Conservation (phyloP, 495 filamentous ascomycete species). For the Opeltia flavorubescens region DNA sequence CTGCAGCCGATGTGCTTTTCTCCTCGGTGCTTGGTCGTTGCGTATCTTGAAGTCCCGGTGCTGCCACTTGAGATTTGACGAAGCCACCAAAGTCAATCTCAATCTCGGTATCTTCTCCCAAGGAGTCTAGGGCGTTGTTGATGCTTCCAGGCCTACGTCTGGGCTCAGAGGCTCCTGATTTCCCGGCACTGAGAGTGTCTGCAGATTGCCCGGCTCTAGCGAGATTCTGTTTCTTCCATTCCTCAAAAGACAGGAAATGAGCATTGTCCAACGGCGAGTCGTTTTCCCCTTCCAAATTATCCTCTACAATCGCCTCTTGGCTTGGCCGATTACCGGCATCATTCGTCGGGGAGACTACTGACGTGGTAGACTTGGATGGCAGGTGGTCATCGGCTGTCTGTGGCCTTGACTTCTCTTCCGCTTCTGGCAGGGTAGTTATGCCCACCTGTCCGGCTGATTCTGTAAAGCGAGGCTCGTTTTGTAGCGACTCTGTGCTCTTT, state of each 20-base stretch:
- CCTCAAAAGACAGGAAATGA: conserved; percentile 92
- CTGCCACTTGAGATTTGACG: conserved; percentile 27
- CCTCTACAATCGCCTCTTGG: not conserved
- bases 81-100: conserved; percentile 75
- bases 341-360: not conserved
- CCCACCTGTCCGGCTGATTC: no score
- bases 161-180: conserved; percentile 25
- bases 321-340: not conserved
- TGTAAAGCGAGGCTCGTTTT: not conserved
- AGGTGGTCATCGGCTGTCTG: no score
- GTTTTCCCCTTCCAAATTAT: conserved; percentile 32
- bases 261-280: conserved; percentile 66
- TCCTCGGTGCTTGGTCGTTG: conserved; percentile 19
- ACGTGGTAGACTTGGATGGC: no score
- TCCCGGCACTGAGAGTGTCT: conserved; percentile 48
- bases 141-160: conserved; percentile 38
- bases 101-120: conserved; percentile 85
- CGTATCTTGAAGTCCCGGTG: conserved; percentile 19
- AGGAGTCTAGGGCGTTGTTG: conserved; percentile 52
- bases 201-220: conserved; percentile 74
- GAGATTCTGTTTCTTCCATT: conserved; percentile 93
- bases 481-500: not conserved
- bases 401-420: no score
- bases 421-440: no score
- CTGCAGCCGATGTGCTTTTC: conserved; percentile 13